A percentile compares a stretch with the other conserved stretches of the same genome.
phyloP scores from a whole-genome alignment of 495 filamentous ascomycete genomes.

The Viridothelium virens region DNA sequence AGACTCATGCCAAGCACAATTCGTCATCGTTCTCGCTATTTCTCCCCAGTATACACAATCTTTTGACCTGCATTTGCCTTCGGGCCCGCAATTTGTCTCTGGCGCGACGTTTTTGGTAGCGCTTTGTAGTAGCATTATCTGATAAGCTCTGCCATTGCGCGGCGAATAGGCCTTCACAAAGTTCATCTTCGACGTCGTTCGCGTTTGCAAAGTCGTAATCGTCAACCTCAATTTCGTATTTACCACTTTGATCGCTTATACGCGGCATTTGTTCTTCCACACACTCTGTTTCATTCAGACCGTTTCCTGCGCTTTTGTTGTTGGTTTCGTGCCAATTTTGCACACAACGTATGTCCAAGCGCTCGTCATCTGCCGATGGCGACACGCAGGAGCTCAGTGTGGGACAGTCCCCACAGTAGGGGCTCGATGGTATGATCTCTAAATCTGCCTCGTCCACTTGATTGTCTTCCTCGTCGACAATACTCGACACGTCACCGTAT shows the following conservation, averaged over 20 bases:
- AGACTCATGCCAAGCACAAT: background rate
- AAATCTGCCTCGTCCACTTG: background rate
- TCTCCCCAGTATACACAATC: background rate
- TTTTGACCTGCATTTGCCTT: background rate
- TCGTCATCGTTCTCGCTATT: constrained; percentile 5
- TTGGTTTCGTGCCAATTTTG: background rate
- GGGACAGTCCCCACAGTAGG: background rate
- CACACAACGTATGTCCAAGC: background rate
- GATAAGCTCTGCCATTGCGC: constrained; percentile 30
- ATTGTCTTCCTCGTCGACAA: background rate
- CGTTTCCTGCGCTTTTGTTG: background rate
- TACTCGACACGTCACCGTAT: no score
- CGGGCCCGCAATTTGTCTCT: constrained; percentile 2
- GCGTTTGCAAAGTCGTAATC: background rate
- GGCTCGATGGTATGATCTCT: background rate
- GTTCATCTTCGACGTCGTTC: background rate
- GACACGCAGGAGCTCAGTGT: no score
- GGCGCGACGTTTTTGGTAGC: background rate
- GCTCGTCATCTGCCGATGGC: background rate
- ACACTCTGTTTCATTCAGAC: background rate
- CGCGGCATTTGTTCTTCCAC: background rate
- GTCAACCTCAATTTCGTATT: background rate
- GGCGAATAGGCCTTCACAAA: background rate
- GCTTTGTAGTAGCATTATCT: constrained; percentile 13
- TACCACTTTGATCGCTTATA: background rate